phyloP scores from a whole-genome alignment of 2,329 filamentous ascomycete species.

The Monilinia vaccinii-corymbosi region DNA sequence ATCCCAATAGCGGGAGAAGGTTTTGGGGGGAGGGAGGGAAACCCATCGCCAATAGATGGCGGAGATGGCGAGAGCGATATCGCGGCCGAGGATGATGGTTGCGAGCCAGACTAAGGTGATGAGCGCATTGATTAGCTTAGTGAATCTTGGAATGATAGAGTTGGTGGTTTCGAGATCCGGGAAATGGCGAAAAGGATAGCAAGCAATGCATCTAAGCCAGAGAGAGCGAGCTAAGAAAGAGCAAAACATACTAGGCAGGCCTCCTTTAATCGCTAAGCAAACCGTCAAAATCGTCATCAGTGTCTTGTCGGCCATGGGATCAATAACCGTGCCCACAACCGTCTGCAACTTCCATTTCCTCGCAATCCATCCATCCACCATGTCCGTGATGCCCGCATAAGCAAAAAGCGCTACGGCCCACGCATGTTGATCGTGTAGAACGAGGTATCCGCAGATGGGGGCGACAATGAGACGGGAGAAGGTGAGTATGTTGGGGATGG shows the following conservation, averaged over 20 bases:
- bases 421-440: conserved; percentile 72
- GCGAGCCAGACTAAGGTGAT: conserved; percentile 64
- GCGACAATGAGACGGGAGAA: conserved; percentile 76
- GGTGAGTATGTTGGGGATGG: conserved; percentile 87
- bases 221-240: background rate
- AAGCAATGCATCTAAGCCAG: background rate
- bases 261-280: conserved; percentile 73
- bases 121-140: background rate
- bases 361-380: conserved; percentile 91
- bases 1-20: conserved; percentile 90
- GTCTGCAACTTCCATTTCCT: conserved; percentile 81
- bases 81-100: conserved; percentile 80
- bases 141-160: too few relatives aligned
- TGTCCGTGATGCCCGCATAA: conserved; percentile 84
- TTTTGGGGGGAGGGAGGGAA: conserved; percentile 86
- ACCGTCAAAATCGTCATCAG: conserved; percentile 91
- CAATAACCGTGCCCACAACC: conserved; percentile 88
- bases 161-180: background rate
- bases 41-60: conserved; percentile 97
- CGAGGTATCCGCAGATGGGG: conserved; percentile 78
- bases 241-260: conserved; percentile 58
- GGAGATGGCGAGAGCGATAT: conserved; percentile 71
- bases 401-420: conserved; percentile 79
- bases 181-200: background rate
- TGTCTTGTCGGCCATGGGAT: conserved; percentile 93